phyloP scores from a whole-genome alignment of 257 asterid genomes.

The Rehmannia glutinosa region DNA sequence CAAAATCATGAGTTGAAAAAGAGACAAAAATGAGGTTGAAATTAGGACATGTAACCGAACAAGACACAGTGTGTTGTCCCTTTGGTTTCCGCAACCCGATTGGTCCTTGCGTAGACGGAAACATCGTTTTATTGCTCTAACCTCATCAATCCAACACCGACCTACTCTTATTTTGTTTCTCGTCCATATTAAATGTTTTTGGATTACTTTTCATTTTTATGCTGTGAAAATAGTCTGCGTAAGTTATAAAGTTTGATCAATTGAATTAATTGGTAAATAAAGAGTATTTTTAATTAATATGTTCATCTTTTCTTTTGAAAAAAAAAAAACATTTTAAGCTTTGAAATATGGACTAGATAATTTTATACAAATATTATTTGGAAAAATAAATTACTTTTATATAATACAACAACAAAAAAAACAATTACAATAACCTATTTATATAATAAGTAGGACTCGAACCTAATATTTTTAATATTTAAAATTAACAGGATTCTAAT shows the following conservation, averaged over 20 bases:
- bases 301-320: too few relatives aligned
- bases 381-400: too few relatives aligned
- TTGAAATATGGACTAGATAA: not conserved
- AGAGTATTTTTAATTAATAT: too few relatives aligned
- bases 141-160: conserved; percentile 18
- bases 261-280: too few relatives aligned
- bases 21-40: not conserved
- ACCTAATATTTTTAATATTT: too few relatives aligned
- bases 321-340: too few relatives aligned
- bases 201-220: not conserved
- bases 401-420: too few relatives aligned
- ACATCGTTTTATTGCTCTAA: conserved; percentile 5
- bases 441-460: too few relatives aligned
- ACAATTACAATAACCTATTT: too few relatives aligned
- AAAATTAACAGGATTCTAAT: too few relatives aligned
- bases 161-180: not conserved
- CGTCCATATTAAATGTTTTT: not conserved
- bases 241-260: not conserved
- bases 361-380: too few relatives aligned
- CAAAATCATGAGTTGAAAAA: not conserved
- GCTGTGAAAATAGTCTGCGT: not conserved
- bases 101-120: conserved; percentile 14
- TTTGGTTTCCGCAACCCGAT: not conserved
- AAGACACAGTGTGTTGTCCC: not conserved
- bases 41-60: not conserved